Evolutionary conservation across 306 rosid species (phyloP), one percentile per base, ranked within the genome.

Genomic region (Sechiopsis laciniata): DNA sequence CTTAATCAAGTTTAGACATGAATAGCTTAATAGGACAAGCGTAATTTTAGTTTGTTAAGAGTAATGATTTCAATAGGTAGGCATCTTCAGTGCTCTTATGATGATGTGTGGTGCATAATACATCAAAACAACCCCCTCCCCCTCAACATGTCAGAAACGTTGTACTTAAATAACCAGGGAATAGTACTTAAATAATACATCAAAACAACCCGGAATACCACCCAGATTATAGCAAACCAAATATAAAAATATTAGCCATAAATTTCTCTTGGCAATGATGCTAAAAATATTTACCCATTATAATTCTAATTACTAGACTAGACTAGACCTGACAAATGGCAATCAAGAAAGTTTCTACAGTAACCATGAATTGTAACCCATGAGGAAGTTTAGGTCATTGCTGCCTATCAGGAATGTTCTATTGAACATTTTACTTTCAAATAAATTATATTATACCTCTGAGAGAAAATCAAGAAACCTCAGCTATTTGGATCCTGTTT

Each of bases 21-120:
- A 17, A 50, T 22, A 15, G 24, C 60, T 26, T 70, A 22, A 8
- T 14, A 9, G 60, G 45, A 24, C 37, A 24, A 8, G 10, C 1
- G 19, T 21, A 69, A 52, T 1, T 51, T 70, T 70, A 51, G 60
- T 50, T 70, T 2, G 60, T 51, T 16, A 50, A 69, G 15, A 46
- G 48, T 37, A 64, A 37, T 51, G 10, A 51, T 51, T 69, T 45
- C 22, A 69, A 12, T 50, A 20, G 1, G 15, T 22, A 70, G 73
- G 58, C 73, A 70, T 20, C 22, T 22, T 17, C 74, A 24, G 19
- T 3, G 58, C 58, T 69, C 2, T 70, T 22, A n/a, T 21, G 73
- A 15, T 45, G 12, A 67, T 68, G 21, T 68, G 54, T 19, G 40
- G 10, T 8, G 55, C 45, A 70, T 24, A 10, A 70, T 51, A 51